Evolutionary conservation across 2,329 filamentous ascomycete genomes (phyloP).

Genomic region (Exophiala sideris): DNA sequence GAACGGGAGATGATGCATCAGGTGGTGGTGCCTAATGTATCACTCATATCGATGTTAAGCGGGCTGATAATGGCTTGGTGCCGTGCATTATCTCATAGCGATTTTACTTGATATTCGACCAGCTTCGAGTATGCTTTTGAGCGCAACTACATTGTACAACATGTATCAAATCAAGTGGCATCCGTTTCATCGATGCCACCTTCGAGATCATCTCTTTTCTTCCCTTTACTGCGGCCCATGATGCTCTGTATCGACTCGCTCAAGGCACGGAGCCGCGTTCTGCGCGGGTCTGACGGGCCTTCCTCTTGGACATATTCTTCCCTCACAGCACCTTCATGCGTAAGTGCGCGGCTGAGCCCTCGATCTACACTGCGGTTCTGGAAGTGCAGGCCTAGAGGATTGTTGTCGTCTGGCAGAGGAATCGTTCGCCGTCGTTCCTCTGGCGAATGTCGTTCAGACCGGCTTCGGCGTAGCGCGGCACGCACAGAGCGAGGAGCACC

Average conservation of each 20-base stretch:
- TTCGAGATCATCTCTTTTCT: conserved; percentile 9
- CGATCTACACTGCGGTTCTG: conserved; percentile 6
- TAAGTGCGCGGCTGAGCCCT: conserved; percentile 10
- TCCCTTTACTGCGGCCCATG: conserved; percentile 10
- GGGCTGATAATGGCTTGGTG: too few species aligned
- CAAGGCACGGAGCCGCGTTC: conserved; percentile 14
- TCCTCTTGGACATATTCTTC: background rate
- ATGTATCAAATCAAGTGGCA: background rate
- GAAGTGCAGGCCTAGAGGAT: conserved; percentile 4
- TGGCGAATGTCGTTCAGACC: conserved; percentile 15
- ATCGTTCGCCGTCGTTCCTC: conserved; percentile 13
- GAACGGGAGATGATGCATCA: background rate
- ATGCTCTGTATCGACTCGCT: conserved; percentile 21
- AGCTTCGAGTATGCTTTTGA: too few species aligned
- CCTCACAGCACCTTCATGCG: conserved; percentile 13
- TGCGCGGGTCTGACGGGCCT: background rate
- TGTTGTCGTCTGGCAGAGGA: conserved; percentile 10
- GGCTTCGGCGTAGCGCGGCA: conserved; percentile 14
- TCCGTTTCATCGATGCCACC: background rate
- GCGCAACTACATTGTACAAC: background rate
- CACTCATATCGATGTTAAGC: too few species aligned
- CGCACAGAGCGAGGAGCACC: conserved; percentile 30
- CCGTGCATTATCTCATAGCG: too few species aligned
- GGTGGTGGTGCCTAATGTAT: background rate
- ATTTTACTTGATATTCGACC: too few species aligned